Conservation (phyloP, 306 rosid genomes). For the Carpinus fangiana region DNA sequence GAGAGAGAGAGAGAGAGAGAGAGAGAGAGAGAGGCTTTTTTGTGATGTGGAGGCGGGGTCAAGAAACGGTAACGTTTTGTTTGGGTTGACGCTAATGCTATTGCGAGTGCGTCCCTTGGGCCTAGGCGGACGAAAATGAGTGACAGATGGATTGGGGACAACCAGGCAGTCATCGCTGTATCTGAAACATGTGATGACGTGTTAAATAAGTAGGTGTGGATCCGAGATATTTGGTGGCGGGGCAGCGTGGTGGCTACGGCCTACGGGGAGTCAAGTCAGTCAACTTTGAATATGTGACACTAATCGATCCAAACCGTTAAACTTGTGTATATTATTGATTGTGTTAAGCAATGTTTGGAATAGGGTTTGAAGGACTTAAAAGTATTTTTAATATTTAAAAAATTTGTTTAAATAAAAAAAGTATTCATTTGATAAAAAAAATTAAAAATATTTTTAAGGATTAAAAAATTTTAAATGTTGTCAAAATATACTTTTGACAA, state of each 20-base stretch:
- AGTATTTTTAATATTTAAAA: too few species aligned
- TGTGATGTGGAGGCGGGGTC: slow-evolving; percentile 15
- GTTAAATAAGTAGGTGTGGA: not conserved
- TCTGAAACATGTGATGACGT: not conserved
- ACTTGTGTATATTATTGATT: too few species aligned
- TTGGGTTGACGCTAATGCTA: not conserved
- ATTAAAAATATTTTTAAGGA: too few species aligned
- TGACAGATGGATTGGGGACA: not conserved
- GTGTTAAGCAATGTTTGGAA: too few species aligned
- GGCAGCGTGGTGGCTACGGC: not conserved
- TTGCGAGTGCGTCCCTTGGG: not conserved
- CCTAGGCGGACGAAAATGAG: not conserved
- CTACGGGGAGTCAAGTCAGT: too few species aligned
- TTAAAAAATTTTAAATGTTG: too few species aligned
- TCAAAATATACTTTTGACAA: too few species aligned
- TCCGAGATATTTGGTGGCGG: not conserved
- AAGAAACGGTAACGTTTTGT: slow-evolving; percentile 30
- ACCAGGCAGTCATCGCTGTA: not conserved
- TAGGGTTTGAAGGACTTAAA: too few species aligned
- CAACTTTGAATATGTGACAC: too few species aligned
- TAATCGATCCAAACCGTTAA: too few species aligned
- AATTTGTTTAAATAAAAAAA: too few species aligned
- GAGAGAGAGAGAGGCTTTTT: not conserved
- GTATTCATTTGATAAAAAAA: too few species aligned
- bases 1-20: slow-evolving; percentile 11